Percentiles rank a stretch among this genome's conserved stretches.
phyloP scores from a whole-genome alignment of 306 rosid genomes.

The Prosopis cineraria region DNA sequence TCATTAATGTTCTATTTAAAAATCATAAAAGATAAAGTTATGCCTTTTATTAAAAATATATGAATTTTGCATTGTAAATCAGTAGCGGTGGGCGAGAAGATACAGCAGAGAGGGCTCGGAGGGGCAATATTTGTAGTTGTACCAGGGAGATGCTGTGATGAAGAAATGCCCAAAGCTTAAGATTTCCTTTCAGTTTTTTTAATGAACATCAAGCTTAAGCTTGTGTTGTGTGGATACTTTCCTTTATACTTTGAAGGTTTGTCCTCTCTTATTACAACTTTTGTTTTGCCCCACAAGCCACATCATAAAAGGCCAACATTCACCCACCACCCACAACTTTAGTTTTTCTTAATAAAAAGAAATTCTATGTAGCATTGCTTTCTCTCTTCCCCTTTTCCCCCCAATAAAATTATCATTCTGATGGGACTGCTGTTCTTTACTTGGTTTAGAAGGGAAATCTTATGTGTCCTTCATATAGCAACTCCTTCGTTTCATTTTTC shows the following conservation, averaged over 20 bases:
- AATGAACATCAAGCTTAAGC: neutral
- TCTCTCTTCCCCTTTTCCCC: neutral
- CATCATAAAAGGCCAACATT: neutral
- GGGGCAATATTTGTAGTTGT: too few relatives aligned
- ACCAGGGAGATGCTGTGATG: neutral
- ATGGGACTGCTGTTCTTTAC: constrained; percentile 33
- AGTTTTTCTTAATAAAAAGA: neutral
- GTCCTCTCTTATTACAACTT: neutral
- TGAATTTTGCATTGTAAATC: too few relatives aligned
- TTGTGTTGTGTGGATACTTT: neutral
- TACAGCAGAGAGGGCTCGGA: too few relatives aligned
- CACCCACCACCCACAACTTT: neutral
- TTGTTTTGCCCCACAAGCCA: constrained; percentile 17
- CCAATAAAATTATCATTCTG: neutral
- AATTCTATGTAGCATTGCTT: neutral
- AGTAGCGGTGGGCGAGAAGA: neutral
- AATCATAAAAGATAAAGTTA: too few relatives aligned
- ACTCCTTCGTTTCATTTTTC: neutral
- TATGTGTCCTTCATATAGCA: neutral
- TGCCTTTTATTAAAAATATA: too few relatives aligned
- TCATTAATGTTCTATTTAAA: too few relatives aligned
- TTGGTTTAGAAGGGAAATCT: constrained; percentile 17
- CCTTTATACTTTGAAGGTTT: neutral
- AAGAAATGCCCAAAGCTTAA: constrained; percentile 3
- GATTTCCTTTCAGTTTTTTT: neutral